These are phyloP conservation scores for Chrysanthemum seticuspe DNA, from an alignment of 129 eudicot species.

Conservation along the genomic window DNA sequence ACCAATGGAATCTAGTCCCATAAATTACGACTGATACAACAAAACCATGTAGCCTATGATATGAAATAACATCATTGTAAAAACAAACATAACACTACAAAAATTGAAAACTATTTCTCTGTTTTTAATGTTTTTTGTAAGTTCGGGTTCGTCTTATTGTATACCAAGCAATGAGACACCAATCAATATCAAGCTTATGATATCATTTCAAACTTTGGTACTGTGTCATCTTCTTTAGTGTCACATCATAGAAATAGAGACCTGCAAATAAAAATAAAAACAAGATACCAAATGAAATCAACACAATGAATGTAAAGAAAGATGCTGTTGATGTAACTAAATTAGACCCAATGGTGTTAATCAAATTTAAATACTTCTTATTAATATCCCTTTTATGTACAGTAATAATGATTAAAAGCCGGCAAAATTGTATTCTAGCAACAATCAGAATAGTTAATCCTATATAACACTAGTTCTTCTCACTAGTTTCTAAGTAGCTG, in stretches of 20 bases:
- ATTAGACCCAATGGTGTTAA: not conserved
- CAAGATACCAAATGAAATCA: not conserved
- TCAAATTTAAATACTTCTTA: not conserved
- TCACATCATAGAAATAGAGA: conserved; percentile 3
- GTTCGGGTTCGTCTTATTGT: conserved; percentile 13
- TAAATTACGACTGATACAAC: not conserved
- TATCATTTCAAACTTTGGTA: not conserved
- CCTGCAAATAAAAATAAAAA: conserved; percentile 2
- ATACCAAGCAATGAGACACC: not conserved
- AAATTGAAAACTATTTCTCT: not conserved
- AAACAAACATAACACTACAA: not conserved
- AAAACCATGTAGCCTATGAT: not conserved
- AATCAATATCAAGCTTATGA: not conserved
- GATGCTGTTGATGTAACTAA: conserved; percentile 1
- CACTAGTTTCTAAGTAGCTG: not conserved
- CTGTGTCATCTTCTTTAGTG: conserved; percentile 4
- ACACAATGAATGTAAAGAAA: not conserved
- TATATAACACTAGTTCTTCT: not conserved
- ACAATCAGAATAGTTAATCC: not conserved
- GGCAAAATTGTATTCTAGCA: conserved; percentile 3
- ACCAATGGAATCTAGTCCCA: not conserved
- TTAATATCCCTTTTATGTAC: not conserved
- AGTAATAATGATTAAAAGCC: conserved; percentile 17
- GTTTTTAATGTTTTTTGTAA: conserved; percentile 2
- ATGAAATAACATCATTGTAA: not conserved